phyloP scores from a whole-genome alignment of 768 basidiomycete genomes.

The Fistulinella prunicolor region DNA sequence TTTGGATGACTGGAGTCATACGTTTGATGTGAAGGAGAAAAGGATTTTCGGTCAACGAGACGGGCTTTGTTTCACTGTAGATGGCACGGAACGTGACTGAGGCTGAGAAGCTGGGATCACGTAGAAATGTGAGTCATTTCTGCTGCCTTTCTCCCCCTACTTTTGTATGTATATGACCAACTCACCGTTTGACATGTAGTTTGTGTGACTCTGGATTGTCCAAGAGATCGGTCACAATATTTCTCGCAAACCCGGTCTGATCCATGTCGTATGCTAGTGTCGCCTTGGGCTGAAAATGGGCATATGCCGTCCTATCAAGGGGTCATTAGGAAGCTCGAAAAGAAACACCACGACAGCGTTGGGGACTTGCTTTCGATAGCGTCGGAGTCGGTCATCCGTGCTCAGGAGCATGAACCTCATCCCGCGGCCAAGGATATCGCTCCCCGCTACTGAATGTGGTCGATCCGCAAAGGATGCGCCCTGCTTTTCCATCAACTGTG shows the following conservation, averaged over 20 bases:
- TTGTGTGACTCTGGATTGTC: conserved; percentile 22
- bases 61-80: conserved; percentile 27
- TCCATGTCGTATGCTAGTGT: conserved; percentile 44
- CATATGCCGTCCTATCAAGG: conserved; percentile 53
- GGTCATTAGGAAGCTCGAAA: too few species aligned
- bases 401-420: conserved; percentile 55
- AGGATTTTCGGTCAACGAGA: conserved; percentile 15
- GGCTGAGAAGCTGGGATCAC: conserved; percentile 25
- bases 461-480: conserved; percentile 50
- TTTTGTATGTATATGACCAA: too few species aligned
- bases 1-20: conserved; percentile 29
- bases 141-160: too few species aligned
- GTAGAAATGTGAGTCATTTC: too few species aligned
- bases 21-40: conserved; percentile 28
- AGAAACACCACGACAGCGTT: too few species aligned
- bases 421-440: conserved; percentile 55
- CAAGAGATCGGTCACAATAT: conserved; percentile 21
- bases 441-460: conserved; percentile 50
- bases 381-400: conserved; percentile 52
- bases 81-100: conserved; percentile 27
- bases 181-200: too few species aligned
- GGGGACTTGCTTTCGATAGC: conserved; percentile 49
- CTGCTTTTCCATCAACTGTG: conserved; percentile 61
- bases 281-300: conserved; percentile 50
- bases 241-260: conserved; percentile 36